Evolutionary conservation across 345 rosid species (phyloP), one percentile per base, ranked within the genome.

Genomic region (Hibiscus mutabilis): DNA sequence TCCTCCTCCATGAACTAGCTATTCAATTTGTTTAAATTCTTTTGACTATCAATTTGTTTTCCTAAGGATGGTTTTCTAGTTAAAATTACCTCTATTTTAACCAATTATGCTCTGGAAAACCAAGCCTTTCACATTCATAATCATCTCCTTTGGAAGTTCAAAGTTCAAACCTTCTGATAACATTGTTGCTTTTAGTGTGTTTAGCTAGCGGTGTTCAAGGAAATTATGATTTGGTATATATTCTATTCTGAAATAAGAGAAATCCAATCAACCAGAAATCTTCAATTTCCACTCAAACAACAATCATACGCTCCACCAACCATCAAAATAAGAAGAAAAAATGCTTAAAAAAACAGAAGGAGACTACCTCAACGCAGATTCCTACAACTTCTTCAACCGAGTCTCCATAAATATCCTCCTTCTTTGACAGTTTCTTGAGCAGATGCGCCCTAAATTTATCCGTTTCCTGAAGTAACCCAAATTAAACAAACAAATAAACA

Each of bases 361-460:
- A 52, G 0, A 67, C 46, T 73, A 93, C 98, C 96, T 91, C 89
- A 49, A 90, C 80, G 81, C 98, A 94, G 82, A 90, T 67, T 74
- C 82, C 92, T 2, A 94, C 89, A 37, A 88, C 80, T 69, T 91
- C 93, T 63, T 87, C 89, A 63, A 85, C 74, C 44, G 85, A 84
- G 72, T 86, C 91, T 60, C 89, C 96, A 68, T 73, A 91, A 18
- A 83, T 66, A 55, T 88, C 89, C 72, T 88, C 89, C 73, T 83
- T 87, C 75, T 84, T 90, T 6, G 96, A 71, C n/a, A 94, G 93
- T 81, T 73, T 90, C 68, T 65, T 80, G 3, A 74, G 57, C 71
- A 94, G 71, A 83, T 88, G 92, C 55, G 77, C 70, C 81, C 83
- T 86, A 37, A 94, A 94, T 49, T 88, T 91, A 74, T 94, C 86